phyloP scores from a whole-genome alignment of 768 basidiomycete species.

The Suillus placidus region DNA sequence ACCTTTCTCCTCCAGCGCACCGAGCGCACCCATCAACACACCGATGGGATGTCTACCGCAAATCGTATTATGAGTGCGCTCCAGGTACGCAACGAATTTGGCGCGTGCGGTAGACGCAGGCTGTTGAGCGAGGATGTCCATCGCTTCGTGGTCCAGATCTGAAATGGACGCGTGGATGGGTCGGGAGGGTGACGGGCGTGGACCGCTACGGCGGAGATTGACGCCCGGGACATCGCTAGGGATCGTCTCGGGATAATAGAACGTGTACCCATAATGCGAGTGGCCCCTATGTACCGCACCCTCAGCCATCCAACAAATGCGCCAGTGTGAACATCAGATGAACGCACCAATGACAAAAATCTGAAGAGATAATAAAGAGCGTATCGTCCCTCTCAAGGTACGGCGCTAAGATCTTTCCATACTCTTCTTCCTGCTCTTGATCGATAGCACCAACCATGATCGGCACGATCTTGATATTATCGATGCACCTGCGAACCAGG shows the following conservation, averaged over 20 bases:
- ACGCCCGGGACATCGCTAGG: conserved; percentile 49
- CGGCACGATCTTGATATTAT: conserved; percentile 83
- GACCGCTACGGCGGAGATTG: conserved; percentile 49
- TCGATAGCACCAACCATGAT: conserved; percentile 85
- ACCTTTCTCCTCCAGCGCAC: conserved; percentile 51
- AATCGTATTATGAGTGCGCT: conserved; percentile 88
- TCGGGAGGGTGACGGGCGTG: conserved; percentile 45
- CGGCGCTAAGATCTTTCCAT: conserved; percentile 74
- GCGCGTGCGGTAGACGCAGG: conserved; percentile 58
- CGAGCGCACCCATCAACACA: conserved; percentile 80
- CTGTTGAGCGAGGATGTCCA: conserved; percentile 67
- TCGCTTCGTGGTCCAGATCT: conserved; percentile 84
- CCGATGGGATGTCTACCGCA: conserved; percentile 97
- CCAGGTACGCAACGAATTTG: conserved; percentile 68
- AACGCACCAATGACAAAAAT: conserved; percentile 94
- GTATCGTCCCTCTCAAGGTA: conserved; percentile 80
- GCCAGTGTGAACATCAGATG: no score
- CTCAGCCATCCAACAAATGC: background rate
- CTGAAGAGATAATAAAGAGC: conserved; percentile 88
- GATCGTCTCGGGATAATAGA: conserved; percentile 73
- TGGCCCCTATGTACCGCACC: conserved; percentile 56
- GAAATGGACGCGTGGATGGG: conserved; percentile 86
- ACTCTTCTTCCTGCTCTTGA: conserved; percentile 57
- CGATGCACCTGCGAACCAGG: conserved; percentile 38
- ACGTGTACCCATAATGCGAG: conserved; percentile 80